Base-by-base conservation (phyloP, 2,329 filamentous ascomycete species). In the Ophiocordyceps robertsii region DNA sequence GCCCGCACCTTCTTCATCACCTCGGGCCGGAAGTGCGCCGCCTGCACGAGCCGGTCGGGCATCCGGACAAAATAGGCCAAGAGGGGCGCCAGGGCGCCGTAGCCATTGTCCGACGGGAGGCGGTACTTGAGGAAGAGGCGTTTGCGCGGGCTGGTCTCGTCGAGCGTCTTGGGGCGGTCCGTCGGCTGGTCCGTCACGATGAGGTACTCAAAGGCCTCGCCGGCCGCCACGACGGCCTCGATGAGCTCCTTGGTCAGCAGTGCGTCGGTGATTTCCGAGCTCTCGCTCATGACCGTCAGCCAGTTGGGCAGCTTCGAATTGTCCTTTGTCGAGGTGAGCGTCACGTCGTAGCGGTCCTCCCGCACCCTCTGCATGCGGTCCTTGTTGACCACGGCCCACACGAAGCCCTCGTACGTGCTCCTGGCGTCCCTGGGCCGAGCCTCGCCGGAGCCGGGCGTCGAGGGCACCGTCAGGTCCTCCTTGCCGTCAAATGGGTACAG, bases 321-420 rank as follows among this genome's bases (percentile, higher is more conserved):
- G 56, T 98, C 92, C 73, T 94, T 95, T 58, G 90, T 95, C 50
- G 80, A 80, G 36, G 92, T 95, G 52, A 98, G 75, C 42, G 86
- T 94, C 43, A 95, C 70, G 60, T 98, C 92, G 66, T 95, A 98
- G 53, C 92, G 84, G 49, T 95, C 87, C 39, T 95, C 84, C 47
- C 92, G 83, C 53, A 95, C 75, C 55, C 77, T 71, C 69, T 85
- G 86, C 90, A 98, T 96, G 60, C 75, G 68, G 54, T 88, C 82
- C 77, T 98, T 98, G 74, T 96, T 87, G 48, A 96, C 89, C 51
- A 98, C 65, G 40, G 88, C 90, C 76, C 84, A 96, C 49, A 98
- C 90, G 56, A 96, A 98, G 37, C 81, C 81, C 59, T 96, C 92
- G 56, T 82, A 96, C 44, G 67, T 64, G 68, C 79, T 80, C 73